Base-by-base conservation (phyloP, 768 basidiomycete genomes). In the Suillus tomentosus region DNA sequence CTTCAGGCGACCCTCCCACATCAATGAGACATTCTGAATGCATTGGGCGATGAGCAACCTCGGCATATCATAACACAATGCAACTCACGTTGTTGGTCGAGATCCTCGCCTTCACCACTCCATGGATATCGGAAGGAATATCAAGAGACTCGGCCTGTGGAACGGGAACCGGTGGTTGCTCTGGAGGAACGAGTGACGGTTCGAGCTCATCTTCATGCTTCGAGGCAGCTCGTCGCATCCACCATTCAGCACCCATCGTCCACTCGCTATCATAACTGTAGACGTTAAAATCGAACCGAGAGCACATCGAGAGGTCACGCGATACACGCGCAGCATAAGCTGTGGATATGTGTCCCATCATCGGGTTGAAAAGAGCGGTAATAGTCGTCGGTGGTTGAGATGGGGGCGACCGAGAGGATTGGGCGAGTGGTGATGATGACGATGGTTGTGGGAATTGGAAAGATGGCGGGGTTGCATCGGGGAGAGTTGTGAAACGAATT, bases 241-340 rank as follows among this genome's bases (percentile, higher is more conserved):
- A 97, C 94, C 94, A 97, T 74, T 98, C 96, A 1, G 92, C 90
- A 3, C 96, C 96, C 79, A 98, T 85, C 11, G 93, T 90, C 90
- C 95, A 91, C 74, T 98, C 96, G 75, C 94, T 95, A 69, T 96
- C 94, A 75, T 95, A 98, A 76, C 93, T 95, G 74, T 98, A 97
- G 34, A 96, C 86, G 71, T 99, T 99, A 78, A 98, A 95, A 73
- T 98, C 95, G 72, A 96, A 99, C 24, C 94, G 87, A 0, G 94
- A 91, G 58, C 92, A 92, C 22, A 99, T 74, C 0, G 94, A 87
- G 48, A 98, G 85, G 73, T 96, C 92, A 14, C 85, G 85, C 6
- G 92, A 92, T 10, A 94, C 89, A 60, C 89, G 91, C 3, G 96
- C 94, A 0, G 94, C 90, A 73, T 98, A 98, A 43, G 96, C 94